These are phyloP conservation scores for Citrus mangshanensis DNA, from an alignment of 345 rosid genomes.

Conservation along the genomic window DNA sequence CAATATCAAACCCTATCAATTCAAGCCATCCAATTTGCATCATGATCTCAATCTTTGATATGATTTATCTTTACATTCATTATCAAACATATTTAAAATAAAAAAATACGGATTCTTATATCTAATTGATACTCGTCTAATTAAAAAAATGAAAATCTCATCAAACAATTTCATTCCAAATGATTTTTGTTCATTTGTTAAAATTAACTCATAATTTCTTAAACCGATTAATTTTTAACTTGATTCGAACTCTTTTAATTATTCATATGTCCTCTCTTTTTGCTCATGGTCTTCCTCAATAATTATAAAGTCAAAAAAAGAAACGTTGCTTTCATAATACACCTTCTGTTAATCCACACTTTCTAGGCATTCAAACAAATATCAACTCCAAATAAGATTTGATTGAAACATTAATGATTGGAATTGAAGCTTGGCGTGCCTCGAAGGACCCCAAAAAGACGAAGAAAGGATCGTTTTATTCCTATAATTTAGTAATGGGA, in stretches of 20 bases:
- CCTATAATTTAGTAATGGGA: neutral
- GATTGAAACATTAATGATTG: conserved; percentile 25
- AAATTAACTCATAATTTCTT: neutral
- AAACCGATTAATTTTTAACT: too few species aligned
- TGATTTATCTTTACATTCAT: too few species aligned
- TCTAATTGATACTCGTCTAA: too few species aligned
- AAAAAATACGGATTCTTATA: too few species aligned
- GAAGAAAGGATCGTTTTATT: neutral
- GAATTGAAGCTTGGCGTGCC: conserved; percentile 28
- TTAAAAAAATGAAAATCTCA: neutral
- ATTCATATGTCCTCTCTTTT: neutral
- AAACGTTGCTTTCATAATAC: conserved; percentile 11
- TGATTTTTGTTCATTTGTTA: too few species aligned
- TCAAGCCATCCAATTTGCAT: too few species aligned
- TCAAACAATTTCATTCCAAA: neutral
- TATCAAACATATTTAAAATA: too few species aligned
- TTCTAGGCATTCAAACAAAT: conserved; percentile 26
- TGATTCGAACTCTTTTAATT: neutral
- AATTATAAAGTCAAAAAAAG: conserved; percentile 23
- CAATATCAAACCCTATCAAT: too few species aligned
- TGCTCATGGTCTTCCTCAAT: neutral
- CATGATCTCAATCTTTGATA: too few species aligned
- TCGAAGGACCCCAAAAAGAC: conserved; percentile 9
- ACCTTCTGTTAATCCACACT: conserved; percentile 10
- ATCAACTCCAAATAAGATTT: conserved; percentile 17